Evolutionary conservation across 2,329 filamentous ascomycete genomes (phyloP).

Genomic region (Xylaria digitata): DNA sequence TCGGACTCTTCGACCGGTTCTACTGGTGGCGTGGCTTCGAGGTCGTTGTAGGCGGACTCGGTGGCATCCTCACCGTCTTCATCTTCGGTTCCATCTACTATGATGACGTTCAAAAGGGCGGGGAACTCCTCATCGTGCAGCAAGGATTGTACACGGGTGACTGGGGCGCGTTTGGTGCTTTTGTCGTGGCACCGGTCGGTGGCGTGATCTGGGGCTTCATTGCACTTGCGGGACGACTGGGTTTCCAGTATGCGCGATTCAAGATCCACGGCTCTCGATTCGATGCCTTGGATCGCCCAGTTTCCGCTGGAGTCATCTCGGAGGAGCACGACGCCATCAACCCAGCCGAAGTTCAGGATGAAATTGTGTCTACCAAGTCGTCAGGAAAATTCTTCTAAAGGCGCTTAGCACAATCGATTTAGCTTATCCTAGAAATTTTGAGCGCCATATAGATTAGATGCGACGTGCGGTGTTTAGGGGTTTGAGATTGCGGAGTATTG

Average conservation of each 20-base stretch:
- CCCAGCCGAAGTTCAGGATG: conserved; percentile 47
- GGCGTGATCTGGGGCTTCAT: conserved; percentile 77
- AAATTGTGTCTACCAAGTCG: conserved; percentile 51
- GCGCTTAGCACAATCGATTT: background rate
- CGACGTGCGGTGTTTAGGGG: background rate
- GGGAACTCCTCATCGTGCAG: conserved; percentile 76
- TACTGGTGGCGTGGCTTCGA: conserved; percentile 86
- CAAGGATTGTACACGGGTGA: conserved; percentile 80
- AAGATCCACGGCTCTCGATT: conserved; percentile 71
- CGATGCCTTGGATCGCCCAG: conserved; percentile 72
- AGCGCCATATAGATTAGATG: background rate
- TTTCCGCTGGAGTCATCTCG: conserved; percentile 29
- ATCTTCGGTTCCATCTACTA: conserved; percentile 85
- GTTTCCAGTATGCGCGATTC: conserved; percentile 67
- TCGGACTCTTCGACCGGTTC: conserved; percentile 73
- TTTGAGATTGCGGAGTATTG: background rate
- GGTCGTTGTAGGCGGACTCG: conserved; percentile 80
- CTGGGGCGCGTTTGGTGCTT: conserved; percentile 86
- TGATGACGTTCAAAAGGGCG: conserved; percentile 71
- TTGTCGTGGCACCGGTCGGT: conserved; percentile 81
- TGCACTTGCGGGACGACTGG: conserved; percentile 70
- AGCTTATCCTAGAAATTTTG: background rate
- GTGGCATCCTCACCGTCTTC: conserved; percentile 82
- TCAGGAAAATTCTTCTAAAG: conserved; percentile 66
- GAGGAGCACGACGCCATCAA: conserved; percentile 44